phyloP scores from a whole-genome alignment of 2,329 filamentous ascomycete species.

The Fusarium scirpi region DNA sequence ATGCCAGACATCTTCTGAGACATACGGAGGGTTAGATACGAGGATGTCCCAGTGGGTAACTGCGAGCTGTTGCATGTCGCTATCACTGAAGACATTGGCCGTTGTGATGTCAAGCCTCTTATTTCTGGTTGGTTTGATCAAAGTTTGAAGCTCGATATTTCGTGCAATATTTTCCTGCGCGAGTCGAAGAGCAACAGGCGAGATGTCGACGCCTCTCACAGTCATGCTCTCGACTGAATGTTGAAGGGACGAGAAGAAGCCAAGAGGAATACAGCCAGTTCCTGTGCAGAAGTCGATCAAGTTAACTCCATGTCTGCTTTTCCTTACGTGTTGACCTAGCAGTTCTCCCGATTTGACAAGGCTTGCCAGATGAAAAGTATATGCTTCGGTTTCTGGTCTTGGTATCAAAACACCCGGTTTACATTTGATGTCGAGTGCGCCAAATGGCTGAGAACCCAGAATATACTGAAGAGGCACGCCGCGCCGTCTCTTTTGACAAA shows the following conservation, averaged over 20 bases:
- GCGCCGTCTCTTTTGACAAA: constrained; percentile 63
- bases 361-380: constrained; percentile 67
- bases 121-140: constrained; percentile 30
- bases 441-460: constrained; percentile 89
- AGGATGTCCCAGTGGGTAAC: constrained; percentile 69
- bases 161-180: constrained; percentile 71
- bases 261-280: constrained; percentile 87
- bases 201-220: constrained; percentile 81
- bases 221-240: constrained; percentile 56
- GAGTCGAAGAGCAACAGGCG: constrained; percentile 71
- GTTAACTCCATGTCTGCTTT: constrained; percentile 56
- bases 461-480: constrained; percentile 91
- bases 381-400: constrained; percentile 80
- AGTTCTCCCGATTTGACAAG: constrained; percentile 52
- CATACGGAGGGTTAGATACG: constrained; percentile 91
- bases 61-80: constrained; percentile 49
- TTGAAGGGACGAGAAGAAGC: constrained; percentile 73
- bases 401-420: constrained; percentile 86
- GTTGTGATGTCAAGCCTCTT: constrained; percentile 58
- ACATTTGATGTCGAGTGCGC: constrained; percentile 82
- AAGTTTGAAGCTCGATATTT: constrained; percentile 55
- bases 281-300: constrained; percentile 92
- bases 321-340: constrained; percentile 17
- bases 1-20: constrained; percentile 68
- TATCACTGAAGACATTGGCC: constrained; percentile 63